A percentile compares a stretch with the other conserved stretches of the same genome.
phyloP scores from a whole-genome alignment of 257 asterid species.

The Ilex asprella region DNA sequence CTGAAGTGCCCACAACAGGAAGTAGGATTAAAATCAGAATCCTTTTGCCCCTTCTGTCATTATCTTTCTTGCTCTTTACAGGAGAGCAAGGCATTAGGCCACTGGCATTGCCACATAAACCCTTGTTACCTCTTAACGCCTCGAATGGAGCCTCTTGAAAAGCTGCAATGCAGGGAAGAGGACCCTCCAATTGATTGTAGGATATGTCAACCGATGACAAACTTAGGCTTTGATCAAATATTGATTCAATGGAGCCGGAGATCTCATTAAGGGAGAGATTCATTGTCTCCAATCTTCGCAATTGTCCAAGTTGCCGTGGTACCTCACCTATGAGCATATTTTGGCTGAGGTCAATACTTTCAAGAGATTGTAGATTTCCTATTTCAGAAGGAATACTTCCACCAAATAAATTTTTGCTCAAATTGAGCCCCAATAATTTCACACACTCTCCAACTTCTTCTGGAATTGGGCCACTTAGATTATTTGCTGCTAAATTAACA shows the following conservation, averaged over 20 bases:
- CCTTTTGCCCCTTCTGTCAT: too few species aligned
- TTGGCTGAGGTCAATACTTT: conserved; percentile 23
- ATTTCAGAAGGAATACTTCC: background rate
- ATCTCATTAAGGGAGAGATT: conserved; percentile 33
- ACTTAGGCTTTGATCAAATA: conserved; percentile 7
- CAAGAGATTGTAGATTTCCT: background rate
- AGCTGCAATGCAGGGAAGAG: conserved; percentile 25
- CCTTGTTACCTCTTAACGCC: conserved; percentile 11
- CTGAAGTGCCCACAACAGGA: too few species aligned
- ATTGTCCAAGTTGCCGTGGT: conserved; percentile 16
- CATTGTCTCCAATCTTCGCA: conserved; percentile 12
- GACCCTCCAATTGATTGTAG: conserved; percentile 34
- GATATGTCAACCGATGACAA: conserved; percentile 24
- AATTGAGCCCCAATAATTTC: background rate
- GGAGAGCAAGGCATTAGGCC: conserved; percentile 23
- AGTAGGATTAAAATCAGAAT: too few species aligned
- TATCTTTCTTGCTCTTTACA: too few species aligned
- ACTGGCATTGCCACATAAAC: conserved; percentile 14
- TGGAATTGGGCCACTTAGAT: conserved; percentile 32
- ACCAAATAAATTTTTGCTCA: background rate
- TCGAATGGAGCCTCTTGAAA: conserved; percentile 18
- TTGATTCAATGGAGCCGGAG: conserved; percentile 14
- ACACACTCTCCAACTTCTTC: conserved; percentile 8
- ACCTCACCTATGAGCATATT: conserved; percentile 27
- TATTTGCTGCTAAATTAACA: conserved; percentile 16